These are phyloP conservation scores for Pythium diclinum DNA, from an alignment of 352 stramenopile species.

Conservation along the genomic window DNA sequence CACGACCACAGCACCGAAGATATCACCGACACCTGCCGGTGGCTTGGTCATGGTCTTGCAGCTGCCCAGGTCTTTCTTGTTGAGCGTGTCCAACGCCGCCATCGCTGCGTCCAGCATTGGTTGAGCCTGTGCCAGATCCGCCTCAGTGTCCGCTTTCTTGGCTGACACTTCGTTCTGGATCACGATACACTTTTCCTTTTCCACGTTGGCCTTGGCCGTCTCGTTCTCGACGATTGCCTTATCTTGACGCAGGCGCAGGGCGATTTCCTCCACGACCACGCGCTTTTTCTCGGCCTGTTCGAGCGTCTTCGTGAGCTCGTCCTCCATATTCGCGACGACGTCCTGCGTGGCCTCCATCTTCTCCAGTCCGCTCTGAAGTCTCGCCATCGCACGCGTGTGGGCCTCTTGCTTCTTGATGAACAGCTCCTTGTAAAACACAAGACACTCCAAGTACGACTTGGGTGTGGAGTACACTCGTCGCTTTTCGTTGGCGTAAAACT, in stretches of 20 bases:
- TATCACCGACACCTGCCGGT: conserved; percentile 83
- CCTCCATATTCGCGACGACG: conserved; percentile 90
- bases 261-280: conserved; percentile 91
- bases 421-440: conserved; percentile 83
- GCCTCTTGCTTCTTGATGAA: conserved; percentile 62
- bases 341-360: conserved; percentile 90
- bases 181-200: conserved; percentile 88
- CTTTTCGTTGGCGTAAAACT: conserved; percentile 80
- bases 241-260: conserved; percentile 86
- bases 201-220: conserved; percentile 87
- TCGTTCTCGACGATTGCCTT: conserved; percentile 93
- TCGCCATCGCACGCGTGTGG: conserved; percentile 64
- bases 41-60: conserved; percentile 93
- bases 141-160: conserved; percentile 87
- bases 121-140: conserved; percentile 66
- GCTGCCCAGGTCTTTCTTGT: conserved; percentile 87
- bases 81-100: conserved; percentile 87
- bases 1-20: conserved; percentile 77
- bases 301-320: conserved; percentile 87
- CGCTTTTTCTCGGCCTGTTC: conserved; percentile 93
- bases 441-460: conserved; percentile 92
- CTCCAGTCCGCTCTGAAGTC: conserved; percentile 85
- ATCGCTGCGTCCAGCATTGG: conserved; percentile 86
- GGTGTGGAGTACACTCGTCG: conserved; percentile 91
- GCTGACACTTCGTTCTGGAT: conserved; percentile 91